These are phyloP conservation scores for Cystofilobasidium bisporidii DNA, from an alignment of 768 basidiomycete species.

Conservation along the genomic window DNA sequence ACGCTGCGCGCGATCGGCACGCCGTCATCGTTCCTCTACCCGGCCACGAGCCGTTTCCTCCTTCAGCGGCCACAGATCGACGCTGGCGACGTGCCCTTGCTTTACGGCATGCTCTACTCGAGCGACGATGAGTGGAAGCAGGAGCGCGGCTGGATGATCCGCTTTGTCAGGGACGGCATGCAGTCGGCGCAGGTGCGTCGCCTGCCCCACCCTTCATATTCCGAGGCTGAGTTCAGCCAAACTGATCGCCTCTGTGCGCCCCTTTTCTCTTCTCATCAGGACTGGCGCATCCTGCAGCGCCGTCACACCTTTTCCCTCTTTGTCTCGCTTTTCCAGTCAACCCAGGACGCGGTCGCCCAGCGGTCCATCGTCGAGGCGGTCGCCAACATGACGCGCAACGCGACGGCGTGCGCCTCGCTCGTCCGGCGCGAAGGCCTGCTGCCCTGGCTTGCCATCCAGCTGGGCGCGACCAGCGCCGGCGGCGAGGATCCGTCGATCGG, in stretches of 20 bases:
- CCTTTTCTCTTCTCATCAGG: conserved; percentile 43
- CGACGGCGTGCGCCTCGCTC: conserved; percentile 59
- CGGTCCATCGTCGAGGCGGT: conserved; percentile 62
- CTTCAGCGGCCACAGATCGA: conserved; percentile 80
- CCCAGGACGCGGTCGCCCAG: conserved; percentile 50
- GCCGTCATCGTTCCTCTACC: conserved; percentile 80
- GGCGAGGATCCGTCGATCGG: conserved; percentile 20
- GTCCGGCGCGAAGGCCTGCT: conserved; percentile 62
- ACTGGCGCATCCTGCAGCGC: conserved; percentile 71
- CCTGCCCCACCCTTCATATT: neutral
- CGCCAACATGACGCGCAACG: conserved; percentile 61
- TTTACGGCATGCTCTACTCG: conserved; percentile 80
- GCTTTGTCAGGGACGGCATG: conserved; percentile 73
- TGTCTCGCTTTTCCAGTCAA: conserved; percentile 68
- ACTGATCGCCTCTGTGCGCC: too few species aligned
- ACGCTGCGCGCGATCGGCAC: conserved; percentile 72
- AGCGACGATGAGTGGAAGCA: conserved; percentile 68
- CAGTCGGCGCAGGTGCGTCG: conserved; percentile 43
- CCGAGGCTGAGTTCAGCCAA: too few species aligned
- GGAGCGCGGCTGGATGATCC: conserved; percentile 80
- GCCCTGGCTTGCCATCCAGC: conserved; percentile 72
- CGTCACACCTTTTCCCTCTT: conserved; percentile 82
- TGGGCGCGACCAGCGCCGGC: conserved; percentile 33
- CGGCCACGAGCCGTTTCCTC: conserved; percentile 73
- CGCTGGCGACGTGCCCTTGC: conserved; percentile 71